phyloP scores from a whole-genome alignment of 331 rosid species.

The Arachis monticola region DNA sequence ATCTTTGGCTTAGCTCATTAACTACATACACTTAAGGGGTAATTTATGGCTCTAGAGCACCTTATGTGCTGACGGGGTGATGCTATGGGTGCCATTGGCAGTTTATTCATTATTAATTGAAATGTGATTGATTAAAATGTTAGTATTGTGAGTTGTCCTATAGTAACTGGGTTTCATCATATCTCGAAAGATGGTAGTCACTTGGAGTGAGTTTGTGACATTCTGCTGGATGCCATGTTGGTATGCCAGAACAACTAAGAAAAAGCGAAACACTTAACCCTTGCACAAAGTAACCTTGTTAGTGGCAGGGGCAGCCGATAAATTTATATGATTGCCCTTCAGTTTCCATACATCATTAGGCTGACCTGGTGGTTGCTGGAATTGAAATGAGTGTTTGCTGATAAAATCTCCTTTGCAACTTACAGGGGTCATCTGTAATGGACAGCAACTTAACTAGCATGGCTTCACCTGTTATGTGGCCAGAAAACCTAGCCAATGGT shows the following conservation, averaged over 20 bases:
- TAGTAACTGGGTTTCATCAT: slow-evolving; percentile 23
- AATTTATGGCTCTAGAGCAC: slow-evolving; percentile 13
- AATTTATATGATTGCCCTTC: slow-evolving; percentile 27
- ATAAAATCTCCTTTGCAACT: slow-evolving; percentile 40
- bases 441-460: slow-evolving; percentile 66
- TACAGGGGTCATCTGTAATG: slow-evolving; percentile 70
- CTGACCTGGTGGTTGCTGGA: slow-evolving; percentile 17
- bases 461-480: slow-evolving; percentile 74
- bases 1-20: not conserved
- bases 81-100: slow-evolving; percentile 5
- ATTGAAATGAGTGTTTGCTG: slow-evolving; percentile 28
- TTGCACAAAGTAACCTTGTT: slow-evolving; percentile 17
- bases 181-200: slow-evolving; percentile 25
- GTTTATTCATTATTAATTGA: slow-evolving; percentile 13
- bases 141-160: slow-evolving; percentile 1
- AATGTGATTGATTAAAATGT: slow-evolving; percentile 19
- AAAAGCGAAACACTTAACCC: slow-evolving; percentile 10
- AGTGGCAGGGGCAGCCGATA: slow-evolving; percentile 13
- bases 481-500: slow-evolving; percentile 65
- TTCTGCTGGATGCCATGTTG: slow-evolving; percentile 35
- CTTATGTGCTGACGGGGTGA: slow-evolving; percentile 24
- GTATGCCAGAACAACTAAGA: slow-evolving; percentile 26
- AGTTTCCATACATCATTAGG: slow-evolving; percentile 18
- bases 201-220: slow-evolving; percentile 19
- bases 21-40: not conserved